A percentile compares a stretch with the other conserved stretches of the same genome.
Conservation (phyloP, 2,329 filamentous ascomycete species). For the Curvularia sp. region DNA sequence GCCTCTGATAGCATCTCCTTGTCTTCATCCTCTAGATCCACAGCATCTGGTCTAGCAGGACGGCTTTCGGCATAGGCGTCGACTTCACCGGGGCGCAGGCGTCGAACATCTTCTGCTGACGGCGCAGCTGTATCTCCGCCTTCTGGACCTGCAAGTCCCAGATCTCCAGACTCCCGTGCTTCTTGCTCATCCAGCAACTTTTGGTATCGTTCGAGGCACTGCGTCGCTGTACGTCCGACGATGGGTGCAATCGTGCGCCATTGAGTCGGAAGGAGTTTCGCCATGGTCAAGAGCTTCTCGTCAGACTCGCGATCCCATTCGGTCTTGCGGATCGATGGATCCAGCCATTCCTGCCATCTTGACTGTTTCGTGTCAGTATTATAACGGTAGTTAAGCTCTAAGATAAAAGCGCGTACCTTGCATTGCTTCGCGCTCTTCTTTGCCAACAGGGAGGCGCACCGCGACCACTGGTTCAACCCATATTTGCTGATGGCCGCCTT, state of each 20-base stretch:
- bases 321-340: constrained; percentile 96
- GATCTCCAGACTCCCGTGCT: constrained; percentile 78
- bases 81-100: constrained; percentile 87
- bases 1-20: constrained; percentile 99
- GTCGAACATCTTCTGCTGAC: constrained; percentile 88
- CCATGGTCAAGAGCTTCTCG: constrained; percentile 93
- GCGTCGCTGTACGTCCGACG: constrained; percentile 93
- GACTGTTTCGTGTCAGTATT: constrained; percentile 55
- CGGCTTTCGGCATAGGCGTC: constrained; percentile 98
- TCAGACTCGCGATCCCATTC: constrained; percentile 99
- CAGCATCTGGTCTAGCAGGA: constrained; percentile 92
- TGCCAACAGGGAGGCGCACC: constrained; percentile 93
- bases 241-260: constrained; percentile 98
- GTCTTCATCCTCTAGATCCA: constrained; percentile 98
- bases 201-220: constrained; percentile 96
- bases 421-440: constrained; percentile 99
- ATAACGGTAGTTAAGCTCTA: background rate
- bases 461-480: constrained; percentile 80
- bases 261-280: constrained; percentile 98
- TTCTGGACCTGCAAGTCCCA: constrained; percentile 83
- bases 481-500: constrained; percentile 68
- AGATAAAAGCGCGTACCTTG: constrained; percentile 59
- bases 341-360: constrained; percentile 97
- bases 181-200: constrained; percentile 96
- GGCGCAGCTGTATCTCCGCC: constrained; percentile 88